phyloP scores from a whole-genome alignment of 2,329 filamentous ascomycete genomes.

The Hypoxylon rubiginosum region DNA sequence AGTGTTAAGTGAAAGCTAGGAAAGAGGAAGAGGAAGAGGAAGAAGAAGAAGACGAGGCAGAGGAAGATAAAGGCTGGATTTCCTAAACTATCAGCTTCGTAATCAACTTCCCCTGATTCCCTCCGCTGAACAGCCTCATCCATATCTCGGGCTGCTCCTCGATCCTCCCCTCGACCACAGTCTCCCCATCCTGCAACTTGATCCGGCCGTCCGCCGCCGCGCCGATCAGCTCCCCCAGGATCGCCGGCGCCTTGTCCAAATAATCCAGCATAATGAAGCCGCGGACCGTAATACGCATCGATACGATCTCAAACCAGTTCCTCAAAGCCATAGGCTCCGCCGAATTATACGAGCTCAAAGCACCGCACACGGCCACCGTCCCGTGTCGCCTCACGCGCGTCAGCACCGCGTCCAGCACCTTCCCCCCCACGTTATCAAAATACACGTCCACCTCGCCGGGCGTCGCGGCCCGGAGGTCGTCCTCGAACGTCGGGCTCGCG shows the following conservation, averaged over 20 bases:
- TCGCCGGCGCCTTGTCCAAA: conserved; percentile 46
- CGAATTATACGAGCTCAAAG: conserved; percentile 58
- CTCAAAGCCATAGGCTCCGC: conserved; percentile 50
- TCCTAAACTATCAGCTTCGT: conserved; percentile 44
- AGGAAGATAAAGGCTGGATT: not conserved
- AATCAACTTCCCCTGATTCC: conserved; percentile 49
- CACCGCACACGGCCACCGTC: conserved; percentile 59
- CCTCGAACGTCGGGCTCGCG: conserved; percentile 60
- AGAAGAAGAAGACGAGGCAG: too few relatives aligned
- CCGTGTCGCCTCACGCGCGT: conserved; percentile 57
- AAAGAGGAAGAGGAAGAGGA: too few relatives aligned
- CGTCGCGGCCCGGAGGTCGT: conserved; percentile 61
- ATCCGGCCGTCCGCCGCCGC: conserved; percentile 46
- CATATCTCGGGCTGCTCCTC: conserved; percentile 50
- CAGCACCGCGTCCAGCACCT: conserved; percentile 62
- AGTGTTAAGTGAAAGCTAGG: too few relatives aligned
- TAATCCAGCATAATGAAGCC: conserved; percentile 61
- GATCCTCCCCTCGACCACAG: conserved; percentile 47
- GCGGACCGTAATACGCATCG: conserved; percentile 56
- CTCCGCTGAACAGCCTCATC: conserved; percentile 48
- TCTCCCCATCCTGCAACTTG: conserved; percentile 44
- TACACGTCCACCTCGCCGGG: conserved; percentile 65
- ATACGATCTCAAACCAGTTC: conserved; percentile 61
- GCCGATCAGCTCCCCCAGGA: conserved; percentile 45
- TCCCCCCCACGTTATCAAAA: conserved; percentile 65